These are phyloP conservation scores for Solanum virginianum DNA, from an alignment of 257 asterid species.

Conservation along the genomic window DNA sequence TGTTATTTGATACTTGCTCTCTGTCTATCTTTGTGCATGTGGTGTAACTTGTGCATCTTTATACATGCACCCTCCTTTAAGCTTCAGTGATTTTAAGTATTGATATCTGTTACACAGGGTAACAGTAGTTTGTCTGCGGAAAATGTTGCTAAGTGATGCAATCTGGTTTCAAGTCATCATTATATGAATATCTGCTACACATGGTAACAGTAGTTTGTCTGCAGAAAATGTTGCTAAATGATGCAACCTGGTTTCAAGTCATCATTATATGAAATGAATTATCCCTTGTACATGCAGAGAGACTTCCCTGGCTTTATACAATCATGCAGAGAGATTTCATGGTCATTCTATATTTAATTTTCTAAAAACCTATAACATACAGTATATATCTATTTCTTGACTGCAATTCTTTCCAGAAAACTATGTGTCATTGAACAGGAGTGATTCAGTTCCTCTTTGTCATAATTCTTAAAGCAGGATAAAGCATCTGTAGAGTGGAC, in stretches of 20 bases:
- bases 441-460: neutral
- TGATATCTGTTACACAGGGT: neutral
- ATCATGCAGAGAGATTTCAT: neutral
- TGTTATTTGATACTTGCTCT: neutral
- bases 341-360: neutral
- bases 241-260: neutral
- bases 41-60: neutral
- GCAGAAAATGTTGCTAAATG: neutral
- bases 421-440: neutral
- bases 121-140: neutral
- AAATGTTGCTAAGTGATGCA: neutral
- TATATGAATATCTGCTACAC: neutral
- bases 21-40: neutral
- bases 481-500: conserved; percentile 10
- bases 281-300: neutral
- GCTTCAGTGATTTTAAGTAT: neutral
- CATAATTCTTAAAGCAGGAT: conserved; percentile 2
- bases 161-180: neutral
- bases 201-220: neutral
- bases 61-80: neutral
- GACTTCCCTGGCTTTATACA: neutral
- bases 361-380: neutral
- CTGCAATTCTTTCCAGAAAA: neutral
- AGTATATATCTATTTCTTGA: neutral
- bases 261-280: neutral